These are phyloP conservation scores for Xylaria scruposa DNA, from an alignment of 495 filamentous ascomycete species.

Conservation along the genomic window DNA sequence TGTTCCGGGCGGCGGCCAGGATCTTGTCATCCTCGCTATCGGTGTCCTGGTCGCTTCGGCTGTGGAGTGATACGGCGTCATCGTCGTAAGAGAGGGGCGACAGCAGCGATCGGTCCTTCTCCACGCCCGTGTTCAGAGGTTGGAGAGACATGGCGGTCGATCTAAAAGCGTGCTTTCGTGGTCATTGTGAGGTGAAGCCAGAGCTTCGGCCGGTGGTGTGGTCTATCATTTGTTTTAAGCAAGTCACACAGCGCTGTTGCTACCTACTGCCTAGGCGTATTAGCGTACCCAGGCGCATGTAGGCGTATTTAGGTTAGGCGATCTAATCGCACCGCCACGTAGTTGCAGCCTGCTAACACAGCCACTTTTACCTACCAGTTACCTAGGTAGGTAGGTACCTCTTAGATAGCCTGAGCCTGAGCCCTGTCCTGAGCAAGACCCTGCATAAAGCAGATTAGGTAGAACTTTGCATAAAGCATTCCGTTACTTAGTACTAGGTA, in stretches of 20 bases:
- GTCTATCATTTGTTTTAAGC: background rate
- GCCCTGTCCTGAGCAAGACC: background rate
- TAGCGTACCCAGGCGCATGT: too few species aligned
- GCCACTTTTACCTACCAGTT: too few species aligned
- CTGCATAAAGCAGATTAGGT: background rate
- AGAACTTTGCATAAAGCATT: background rate
- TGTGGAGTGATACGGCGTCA: slow-evolving; percentile 69
- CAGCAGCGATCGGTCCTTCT: slow-evolving; percentile 56
- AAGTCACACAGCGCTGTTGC: background rate
- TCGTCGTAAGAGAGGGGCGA: slow-evolving; percentile 71
- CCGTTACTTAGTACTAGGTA: background rate
- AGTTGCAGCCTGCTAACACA: too few species aligned
- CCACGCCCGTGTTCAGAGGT: slow-evolving; percentile 33
- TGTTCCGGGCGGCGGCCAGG: slow-evolving; percentile 67
- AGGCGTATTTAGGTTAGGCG: too few species aligned
- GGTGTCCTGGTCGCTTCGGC: slow-evolving; percentile 74
- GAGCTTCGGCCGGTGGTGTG: background rate
- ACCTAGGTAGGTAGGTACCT: too few species aligned
- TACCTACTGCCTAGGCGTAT: too few species aligned
- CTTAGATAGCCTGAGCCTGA: background rate
- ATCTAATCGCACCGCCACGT: too few species aligned
- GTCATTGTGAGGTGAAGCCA: background rate
- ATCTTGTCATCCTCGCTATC: slow-evolving; percentile 79
- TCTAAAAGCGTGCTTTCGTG: background rate
- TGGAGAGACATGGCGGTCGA: slow-evolving; percentile 33